Conservation (phyloP, 257 asterid species). For the Ilex aquifolium region DNA sequence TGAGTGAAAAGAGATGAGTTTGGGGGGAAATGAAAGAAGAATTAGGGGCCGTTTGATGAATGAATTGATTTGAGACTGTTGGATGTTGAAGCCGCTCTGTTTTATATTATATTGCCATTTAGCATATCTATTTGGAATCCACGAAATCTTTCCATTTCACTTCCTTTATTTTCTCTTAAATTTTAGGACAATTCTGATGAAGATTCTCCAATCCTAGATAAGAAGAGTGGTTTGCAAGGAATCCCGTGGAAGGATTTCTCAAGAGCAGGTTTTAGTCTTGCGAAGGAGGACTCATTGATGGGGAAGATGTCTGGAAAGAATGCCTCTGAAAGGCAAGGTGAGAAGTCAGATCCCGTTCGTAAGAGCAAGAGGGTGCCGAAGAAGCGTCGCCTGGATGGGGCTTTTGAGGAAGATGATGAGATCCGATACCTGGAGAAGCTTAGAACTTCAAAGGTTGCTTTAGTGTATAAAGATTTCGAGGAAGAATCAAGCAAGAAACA, state of each 20-base stretch:
- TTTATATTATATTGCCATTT: too few species aligned
- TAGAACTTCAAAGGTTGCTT: slow-evolving; percentile 45
- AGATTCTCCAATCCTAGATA: slow-evolving; percentile 38
- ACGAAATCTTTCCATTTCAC: slow-evolving; percentile 14
- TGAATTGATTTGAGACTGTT: too few species aligned
- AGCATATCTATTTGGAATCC: slow-evolving; percentile 12
- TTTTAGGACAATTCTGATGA: slow-evolving; percentile 61
- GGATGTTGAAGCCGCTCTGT: too few species aligned
- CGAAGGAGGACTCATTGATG: slow-evolving; percentile 39
- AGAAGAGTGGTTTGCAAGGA: slow-evolving; percentile 54
- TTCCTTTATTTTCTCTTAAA: slow-evolving; percentile 9
- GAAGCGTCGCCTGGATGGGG: slow-evolving; percentile 64
- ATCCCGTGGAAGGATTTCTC: slow-evolving; percentile 56
- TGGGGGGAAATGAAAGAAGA: too few species aligned
- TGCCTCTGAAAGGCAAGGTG: slow-evolving; percentile 43
- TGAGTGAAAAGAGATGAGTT: too few species aligned
- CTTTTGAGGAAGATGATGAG: slow-evolving; percentile 81
- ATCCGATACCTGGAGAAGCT: slow-evolving; percentile 86
- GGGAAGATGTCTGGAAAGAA: slow-evolving; percentile 37
- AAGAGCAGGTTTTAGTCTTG: slow-evolving; percentile 34
- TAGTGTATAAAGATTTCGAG: slow-evolving; percentile 44
- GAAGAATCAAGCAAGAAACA: slow-evolving; percentile 40
- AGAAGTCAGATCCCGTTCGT: slow-evolving; percentile 68
- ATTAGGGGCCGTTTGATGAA: too few species aligned
- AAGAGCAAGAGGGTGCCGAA: slow-evolving; percentile 86